These are phyloP conservation scores for Aurantiochytrium sp. DNA, from an alignment of 108 stramenopile species.

Conservation along the genomic window DNA sequence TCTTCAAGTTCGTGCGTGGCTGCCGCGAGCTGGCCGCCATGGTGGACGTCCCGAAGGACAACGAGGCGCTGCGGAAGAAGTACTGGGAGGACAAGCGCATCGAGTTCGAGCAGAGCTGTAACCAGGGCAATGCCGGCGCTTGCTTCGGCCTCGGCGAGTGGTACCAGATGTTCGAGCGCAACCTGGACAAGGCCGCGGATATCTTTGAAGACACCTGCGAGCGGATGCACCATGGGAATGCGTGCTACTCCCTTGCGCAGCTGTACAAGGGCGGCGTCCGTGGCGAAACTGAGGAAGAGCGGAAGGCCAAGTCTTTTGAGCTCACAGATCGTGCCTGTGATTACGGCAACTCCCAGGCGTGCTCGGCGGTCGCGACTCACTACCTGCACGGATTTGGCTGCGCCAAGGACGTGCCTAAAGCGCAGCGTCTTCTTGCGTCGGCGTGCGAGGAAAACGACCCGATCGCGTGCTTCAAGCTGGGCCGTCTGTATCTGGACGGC, in stretches of 20 bases:
- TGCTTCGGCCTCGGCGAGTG: slow-evolving; percentile 9
- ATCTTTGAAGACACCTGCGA: neutral
- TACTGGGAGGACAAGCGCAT: slow-evolving; percentile 8
- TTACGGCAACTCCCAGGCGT: neutral
- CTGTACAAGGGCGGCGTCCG: neutral
- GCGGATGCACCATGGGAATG: neutral
- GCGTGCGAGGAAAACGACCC: slow-evolving; percentile 2
- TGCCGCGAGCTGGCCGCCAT: too few species aligned
- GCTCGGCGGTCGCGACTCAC: neutral
- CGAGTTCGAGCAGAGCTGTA: neutral
- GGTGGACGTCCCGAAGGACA: neutral
- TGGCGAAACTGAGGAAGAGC: neutral
- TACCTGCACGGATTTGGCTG: slow-evolving; percentile 21
- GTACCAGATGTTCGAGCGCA: neutral
- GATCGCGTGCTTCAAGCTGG: neutral
- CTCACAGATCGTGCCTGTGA: neutral
- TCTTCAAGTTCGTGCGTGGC: too few species aligned
- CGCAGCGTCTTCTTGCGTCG: neutral
- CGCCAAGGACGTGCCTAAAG: neutral
- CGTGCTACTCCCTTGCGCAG: neutral
- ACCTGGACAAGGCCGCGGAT: neutral
- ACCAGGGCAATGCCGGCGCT: neutral
- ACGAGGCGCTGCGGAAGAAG: slow-evolving; percentile 1
- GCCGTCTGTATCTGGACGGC: slow-evolving; percentile 7
- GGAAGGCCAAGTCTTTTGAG: slow-evolving; percentile 13